Evolutionary conservation across 768 basidiomycete species (phyloP).

Genomic region (Ephemerocybe angulata): DNA sequence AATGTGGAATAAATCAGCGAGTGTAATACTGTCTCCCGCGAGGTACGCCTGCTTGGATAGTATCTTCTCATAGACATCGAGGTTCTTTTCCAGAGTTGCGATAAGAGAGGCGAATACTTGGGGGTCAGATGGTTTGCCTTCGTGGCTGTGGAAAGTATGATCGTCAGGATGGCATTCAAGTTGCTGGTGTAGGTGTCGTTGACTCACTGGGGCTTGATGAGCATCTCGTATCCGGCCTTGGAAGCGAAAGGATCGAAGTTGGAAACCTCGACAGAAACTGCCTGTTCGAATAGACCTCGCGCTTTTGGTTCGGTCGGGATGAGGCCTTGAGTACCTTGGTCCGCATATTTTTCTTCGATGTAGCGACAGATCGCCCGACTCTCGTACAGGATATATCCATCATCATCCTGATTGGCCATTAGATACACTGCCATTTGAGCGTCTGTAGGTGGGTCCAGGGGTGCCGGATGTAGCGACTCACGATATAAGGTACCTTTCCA

Average conservation of each 20-base stretch:
- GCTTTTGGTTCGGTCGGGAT: constrained; percentile 40
- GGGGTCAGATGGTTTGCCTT: constrained; percentile 31
- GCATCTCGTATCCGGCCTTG: constrained; percentile 41
- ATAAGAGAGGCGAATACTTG: constrained; percentile 20
- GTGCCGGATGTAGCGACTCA: too few relatives aligned
- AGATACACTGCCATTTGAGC: too few relatives aligned
- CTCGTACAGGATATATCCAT: constrained; percentile 62
- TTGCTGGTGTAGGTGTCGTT: not conserved
- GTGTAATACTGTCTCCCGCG: constrained; percentile 52
- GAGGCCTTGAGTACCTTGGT: constrained; percentile 47
- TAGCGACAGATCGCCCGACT: constrained; percentile 61
- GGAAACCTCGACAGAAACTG: constrained; percentile 45
- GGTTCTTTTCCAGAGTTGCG: constrained; percentile 18
- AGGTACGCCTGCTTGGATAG: constrained; percentile 54
- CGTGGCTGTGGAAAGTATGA: constrained; percentile 2
- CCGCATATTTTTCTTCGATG: constrained; percentile 50
- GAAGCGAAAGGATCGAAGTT: constrained; percentile 50
- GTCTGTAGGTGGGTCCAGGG: too few relatives aligned
- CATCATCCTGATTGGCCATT: constrained; percentile 54
- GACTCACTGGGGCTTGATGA: constrained; percentile 43
- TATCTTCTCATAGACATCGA: constrained; percentile 54
- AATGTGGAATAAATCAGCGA: constrained; percentile 59
- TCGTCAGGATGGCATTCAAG: not conserved
- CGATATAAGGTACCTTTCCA: too few relatives aligned
- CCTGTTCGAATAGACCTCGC: constrained; percentile 49